Conservation (phyloP, 2,329 filamentous ascomycete genomes). For the Trichophyton simii region DNA sequence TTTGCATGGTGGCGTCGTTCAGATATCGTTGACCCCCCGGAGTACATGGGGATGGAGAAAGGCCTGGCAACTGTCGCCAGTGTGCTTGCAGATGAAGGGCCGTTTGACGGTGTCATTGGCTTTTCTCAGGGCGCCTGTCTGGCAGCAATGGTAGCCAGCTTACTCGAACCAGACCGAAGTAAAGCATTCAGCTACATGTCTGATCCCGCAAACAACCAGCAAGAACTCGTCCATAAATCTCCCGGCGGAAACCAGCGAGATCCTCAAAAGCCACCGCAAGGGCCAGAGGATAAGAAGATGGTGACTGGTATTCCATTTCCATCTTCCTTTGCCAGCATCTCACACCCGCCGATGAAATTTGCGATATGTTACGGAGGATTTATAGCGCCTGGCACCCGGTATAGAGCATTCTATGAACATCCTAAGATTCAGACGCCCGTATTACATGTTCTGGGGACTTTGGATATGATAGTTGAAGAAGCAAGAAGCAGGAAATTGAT, state of each 20-base stretch:
- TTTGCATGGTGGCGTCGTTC: constrained; percentile 71
- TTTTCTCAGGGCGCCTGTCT: constrained; percentile 70
- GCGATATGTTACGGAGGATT: constrained; percentile 70
- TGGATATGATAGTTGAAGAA: constrained; percentile 85
- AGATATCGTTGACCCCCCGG: constrained; percentile 47
- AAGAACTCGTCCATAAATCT: not conserved
- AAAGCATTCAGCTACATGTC: constrained; percentile 38
- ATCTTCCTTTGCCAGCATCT: constrained; percentile 30
- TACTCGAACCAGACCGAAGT: constrained; percentile 47
- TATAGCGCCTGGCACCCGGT: constrained; percentile 47
- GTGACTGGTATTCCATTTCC: constrained; percentile 42
- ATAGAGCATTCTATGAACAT: constrained; percentile 56
- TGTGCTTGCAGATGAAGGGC: constrained; percentile 49
- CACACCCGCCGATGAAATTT: constrained; percentile 53
- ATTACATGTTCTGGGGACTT: constrained; percentile 66
- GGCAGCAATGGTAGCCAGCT: constrained; percentile 57
- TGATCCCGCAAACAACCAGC: constrained; percentile 13
- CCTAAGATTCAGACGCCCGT: constrained; percentile 64
- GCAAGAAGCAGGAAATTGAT: constrained; percentile 53
- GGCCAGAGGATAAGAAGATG: not conserved
- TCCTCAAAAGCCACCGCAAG: not conserved
- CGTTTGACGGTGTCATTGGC: constrained; percentile 65
- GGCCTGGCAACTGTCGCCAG: constrained; percentile 53
- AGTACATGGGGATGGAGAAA: constrained; percentile 57
- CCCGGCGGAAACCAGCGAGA: not conserved